Evolutionary conservation across 2,329 filamentous ascomycete species (phyloP).

Genomic region (Neurospora sp.): DNA sequence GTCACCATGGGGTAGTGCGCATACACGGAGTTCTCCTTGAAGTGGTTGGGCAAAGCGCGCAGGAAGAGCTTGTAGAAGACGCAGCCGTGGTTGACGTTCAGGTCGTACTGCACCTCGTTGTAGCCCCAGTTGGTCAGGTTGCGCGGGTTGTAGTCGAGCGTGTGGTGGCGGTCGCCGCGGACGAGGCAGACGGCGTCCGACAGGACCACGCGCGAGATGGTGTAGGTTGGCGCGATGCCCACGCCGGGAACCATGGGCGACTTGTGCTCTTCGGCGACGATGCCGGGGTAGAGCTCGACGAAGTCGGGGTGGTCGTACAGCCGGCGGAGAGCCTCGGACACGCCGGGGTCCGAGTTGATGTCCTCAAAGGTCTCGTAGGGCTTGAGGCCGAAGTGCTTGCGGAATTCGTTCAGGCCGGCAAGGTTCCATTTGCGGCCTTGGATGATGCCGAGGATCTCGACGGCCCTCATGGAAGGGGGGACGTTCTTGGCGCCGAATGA

Average conservation of each 20-base stretch:
- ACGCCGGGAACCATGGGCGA: conserved; percentile 63
- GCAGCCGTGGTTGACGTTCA: conserved; percentile 67
- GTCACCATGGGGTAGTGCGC: conserved; percentile 67
- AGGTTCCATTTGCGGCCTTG: conserved; percentile 70
- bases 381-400: conserved; percentile 70
- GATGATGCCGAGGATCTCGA: conserved; percentile 73
- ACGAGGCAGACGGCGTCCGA: conserved; percentile 73
- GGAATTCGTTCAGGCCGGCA: conserved; percentile 74
- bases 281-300: conserved; percentile 71
- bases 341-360: conserved; percentile 66
- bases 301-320: conserved; percentile 71
- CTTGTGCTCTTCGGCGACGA: conserved; percentile 69
- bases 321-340: conserved; percentile 54
- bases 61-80: conserved; percentile 79
- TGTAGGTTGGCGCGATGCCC: conserved; percentile 66
- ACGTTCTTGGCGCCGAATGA: conserved; percentile 66
- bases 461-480: conserved; percentile 59
- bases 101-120: conserved; percentile 62
- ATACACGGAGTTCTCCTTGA: conserved; percentile 68
- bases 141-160: conserved; percentile 62
- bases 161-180: conserved; percentile 70
- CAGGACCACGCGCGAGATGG: conserved; percentile 65
- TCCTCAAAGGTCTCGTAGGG: conserved; percentile 70
- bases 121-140: conserved; percentile 79
- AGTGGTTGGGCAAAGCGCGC: conserved; percentile 70